Conservation (phyloP, 2,329 filamentous ascomycete species). For the Colletotrichum phormii region DNA sequence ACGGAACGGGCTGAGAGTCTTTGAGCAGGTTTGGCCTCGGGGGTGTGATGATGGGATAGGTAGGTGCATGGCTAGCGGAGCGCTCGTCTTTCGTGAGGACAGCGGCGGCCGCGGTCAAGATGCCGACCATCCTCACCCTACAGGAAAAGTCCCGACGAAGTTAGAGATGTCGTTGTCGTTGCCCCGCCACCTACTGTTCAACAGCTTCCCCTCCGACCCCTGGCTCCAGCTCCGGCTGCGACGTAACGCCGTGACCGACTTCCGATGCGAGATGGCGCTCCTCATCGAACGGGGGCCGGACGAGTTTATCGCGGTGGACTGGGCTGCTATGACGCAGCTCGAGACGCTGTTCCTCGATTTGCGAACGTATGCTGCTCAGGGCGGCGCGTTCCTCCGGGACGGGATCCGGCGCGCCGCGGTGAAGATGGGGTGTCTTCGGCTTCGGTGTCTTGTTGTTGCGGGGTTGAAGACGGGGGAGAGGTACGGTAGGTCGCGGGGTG, state of each 20-base stretch:
- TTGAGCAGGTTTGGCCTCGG: slow-evolving; percentile 11
- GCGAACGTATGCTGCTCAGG: slow-evolving; percentile 5
- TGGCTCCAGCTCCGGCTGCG: slow-evolving; percentile 15
- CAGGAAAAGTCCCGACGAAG: background rate
- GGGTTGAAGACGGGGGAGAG: slow-evolving; percentile 10
- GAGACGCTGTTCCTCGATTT: slow-evolving; percentile 34
- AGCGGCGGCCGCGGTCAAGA: no score
- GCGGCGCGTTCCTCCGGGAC: background rate
- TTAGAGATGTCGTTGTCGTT: no score
- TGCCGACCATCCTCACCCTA: background rate
- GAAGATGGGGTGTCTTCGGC: slow-evolving; percentile 24
- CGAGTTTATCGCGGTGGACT: slow-evolving; percentile 5
- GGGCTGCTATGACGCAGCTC: slow-evolving; percentile 21
- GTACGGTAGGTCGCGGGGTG: background rate
- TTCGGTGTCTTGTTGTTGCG: slow-evolving; percentile 19
- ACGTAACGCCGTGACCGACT: background rate
- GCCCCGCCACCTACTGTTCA: slow-evolving; percentile 27
- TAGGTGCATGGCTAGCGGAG: slow-evolving; percentile 25
- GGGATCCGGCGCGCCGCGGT: slow-evolving; percentile 18
- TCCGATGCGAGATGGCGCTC: slow-evolving; percentile 11
- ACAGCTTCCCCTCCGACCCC: slow-evolving; percentile 9
- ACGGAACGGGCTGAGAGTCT: background rate
- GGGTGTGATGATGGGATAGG: slow-evolving; percentile 8
- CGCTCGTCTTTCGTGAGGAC: slow-evolving; percentile 10
- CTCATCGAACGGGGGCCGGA: slow-evolving; percentile 3